A percentile compares a stretch with the other conserved stretches of the same genome.
Conservation (phyloP, 2,329 filamentous ascomycete genomes). For the Hymenoscyphus albidus region DNA sequence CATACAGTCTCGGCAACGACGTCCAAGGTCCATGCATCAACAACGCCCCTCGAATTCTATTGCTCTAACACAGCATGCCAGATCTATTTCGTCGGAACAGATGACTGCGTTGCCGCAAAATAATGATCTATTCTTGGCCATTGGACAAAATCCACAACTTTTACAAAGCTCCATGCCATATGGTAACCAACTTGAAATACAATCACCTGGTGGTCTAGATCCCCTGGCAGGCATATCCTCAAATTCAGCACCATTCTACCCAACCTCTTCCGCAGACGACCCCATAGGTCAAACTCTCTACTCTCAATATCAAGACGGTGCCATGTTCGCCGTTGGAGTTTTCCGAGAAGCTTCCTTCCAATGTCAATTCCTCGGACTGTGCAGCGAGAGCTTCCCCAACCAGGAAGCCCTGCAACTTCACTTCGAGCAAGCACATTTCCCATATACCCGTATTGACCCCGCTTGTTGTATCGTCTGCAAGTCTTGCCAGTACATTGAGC, state of each 20-base stretch:
- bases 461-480: constrained; percentile 24
- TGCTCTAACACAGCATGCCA: not conserved
- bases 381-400: constrained; percentile 18
- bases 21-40: constrained; percentile 17
- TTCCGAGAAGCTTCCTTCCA: constrained; percentile 19
- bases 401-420: constrained; percentile 25
- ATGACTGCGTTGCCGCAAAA: constrained; percentile 12
- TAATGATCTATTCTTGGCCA: constrained; percentile 21
- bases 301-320: constrained; percentile 20
- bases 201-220: constrained; percentile 18
- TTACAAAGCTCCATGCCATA: constrained; percentile 3
- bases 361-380: constrained; percentile 22
- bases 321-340: constrained; percentile 26
- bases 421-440: constrained; percentile 28
- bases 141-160: constrained; percentile 21
- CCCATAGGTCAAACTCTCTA: constrained; percentile 18
- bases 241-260: constrained; percentile 7
- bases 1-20: constrained; percentile 3
- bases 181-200: constrained; percentile 11
- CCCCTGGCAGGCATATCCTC: constrained; percentile 14
- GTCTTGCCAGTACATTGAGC: constrained; percentile 15
- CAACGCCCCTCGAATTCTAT: constrained; percentile 1
- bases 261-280: constrained; percentile 8
- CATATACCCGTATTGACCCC: constrained; percentile 27
- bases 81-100: constrained; percentile 11